Conservation (phyloP, 73 alveolate species). For the Blepharisma stoltei region DNA sequence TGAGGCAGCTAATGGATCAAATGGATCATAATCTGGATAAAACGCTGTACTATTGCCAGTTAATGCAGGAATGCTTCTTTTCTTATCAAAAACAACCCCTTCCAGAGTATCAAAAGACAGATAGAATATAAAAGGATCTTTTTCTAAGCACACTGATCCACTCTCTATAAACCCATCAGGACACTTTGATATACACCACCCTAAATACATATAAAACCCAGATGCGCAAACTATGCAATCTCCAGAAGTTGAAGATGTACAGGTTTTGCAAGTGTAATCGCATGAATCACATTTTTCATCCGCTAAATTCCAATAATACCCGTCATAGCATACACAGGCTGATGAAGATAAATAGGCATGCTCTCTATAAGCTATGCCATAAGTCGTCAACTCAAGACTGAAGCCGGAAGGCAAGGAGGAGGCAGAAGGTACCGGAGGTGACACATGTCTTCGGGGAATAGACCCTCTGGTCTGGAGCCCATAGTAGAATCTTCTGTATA, state of each 20-base stretch:
- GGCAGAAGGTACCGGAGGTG: too few species aligned
- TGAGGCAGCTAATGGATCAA: constrained; percentile 8
- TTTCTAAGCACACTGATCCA: neutral
- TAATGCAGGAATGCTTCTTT: neutral
- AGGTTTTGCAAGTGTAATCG: constrained; percentile 9
- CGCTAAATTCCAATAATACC: neutral
- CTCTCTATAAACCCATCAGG: neutral
- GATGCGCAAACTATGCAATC: neutral
- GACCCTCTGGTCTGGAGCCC: too few species aligned
- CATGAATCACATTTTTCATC: neutral
- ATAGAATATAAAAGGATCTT: neutral
- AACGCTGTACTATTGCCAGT: constrained; percentile 10
- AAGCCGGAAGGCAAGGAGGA: too few species aligned
- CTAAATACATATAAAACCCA: neutral
- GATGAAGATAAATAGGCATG: neutral
- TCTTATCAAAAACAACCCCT: constrained; percentile 1
- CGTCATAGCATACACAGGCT: neutral
- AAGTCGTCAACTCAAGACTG: too few species aligned
- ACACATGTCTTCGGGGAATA: too few species aligned
- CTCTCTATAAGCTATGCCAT: too few species aligned
- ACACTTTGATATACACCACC: neutral
- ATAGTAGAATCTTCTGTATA: too few species aligned
- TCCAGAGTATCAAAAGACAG: neutral
- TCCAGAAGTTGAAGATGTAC: neutral
- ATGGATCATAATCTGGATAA: constrained; percentile 1